Evolutionary conservation across 116 monocot species (phyloP).

Genomic region (Phalaenopsis hybrid): DNA sequence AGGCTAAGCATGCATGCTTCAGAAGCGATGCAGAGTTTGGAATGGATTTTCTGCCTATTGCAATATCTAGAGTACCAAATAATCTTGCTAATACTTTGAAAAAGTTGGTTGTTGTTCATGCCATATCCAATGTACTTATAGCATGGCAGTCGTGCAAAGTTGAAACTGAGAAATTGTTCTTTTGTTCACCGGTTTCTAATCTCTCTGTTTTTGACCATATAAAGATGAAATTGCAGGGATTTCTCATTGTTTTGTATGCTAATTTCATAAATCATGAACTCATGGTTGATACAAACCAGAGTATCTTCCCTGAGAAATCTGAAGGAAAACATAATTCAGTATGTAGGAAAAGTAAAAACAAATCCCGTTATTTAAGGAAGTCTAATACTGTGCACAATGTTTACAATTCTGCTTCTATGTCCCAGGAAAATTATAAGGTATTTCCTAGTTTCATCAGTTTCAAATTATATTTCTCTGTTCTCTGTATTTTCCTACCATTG

Average conservation of each 20-base stretch:
- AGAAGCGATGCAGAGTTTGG: slow-evolving; percentile 24
- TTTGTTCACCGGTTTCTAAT: slow-evolving; percentile 53
- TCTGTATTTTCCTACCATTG: background rate
- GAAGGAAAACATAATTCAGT: slow-evolving; percentile 21
- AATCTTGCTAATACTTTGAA: slow-evolving; percentile 31
- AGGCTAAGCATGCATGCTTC: slow-evolving; percentile 18
- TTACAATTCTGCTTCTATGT: slow-evolving; percentile 18
- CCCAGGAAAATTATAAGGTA: slow-evolving; percentile 17
- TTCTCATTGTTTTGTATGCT: slow-evolving; percentile 54
- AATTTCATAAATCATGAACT: slow-evolving; percentile 72
- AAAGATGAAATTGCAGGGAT: slow-evolving; percentile 51
- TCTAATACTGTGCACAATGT: slow-evolving; percentile 28
- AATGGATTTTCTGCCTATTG: slow-evolving; percentile 19
- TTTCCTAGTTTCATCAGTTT: background rate
- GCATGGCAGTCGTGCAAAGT: slow-evolving; percentile 22
- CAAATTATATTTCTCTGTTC: background rate
- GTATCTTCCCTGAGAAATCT: slow-evolving; percentile 21
- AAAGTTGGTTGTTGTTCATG: slow-evolving; percentile 48
- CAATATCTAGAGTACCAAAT: slow-evolving; percentile 26
- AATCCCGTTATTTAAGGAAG: slow-evolving; percentile 36
- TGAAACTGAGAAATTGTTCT: slow-evolving; percentile 59
- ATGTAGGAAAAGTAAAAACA: slow-evolving; percentile 48
- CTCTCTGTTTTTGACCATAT: slow-evolving; percentile 53
- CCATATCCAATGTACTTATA: slow-evolving; percentile 38
- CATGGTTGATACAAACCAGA: slow-evolving; percentile 37